Base-by-base conservation (phyloP, 2,329 filamentous ascomycete species). In the Clarireedia monteithiana region DNA sequence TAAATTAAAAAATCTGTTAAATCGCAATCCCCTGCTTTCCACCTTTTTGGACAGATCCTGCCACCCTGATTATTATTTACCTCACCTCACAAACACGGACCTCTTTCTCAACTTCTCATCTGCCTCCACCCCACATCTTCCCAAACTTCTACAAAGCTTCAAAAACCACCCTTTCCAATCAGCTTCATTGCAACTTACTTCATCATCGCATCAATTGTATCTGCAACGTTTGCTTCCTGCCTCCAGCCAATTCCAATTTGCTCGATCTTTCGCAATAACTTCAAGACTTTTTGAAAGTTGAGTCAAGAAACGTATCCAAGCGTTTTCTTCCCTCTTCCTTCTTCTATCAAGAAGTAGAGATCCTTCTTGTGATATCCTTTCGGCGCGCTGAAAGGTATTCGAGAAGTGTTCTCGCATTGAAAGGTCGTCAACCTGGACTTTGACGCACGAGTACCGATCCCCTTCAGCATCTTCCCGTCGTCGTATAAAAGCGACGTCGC, bases 391-490 rank as follows among this genome's bases (percentile, higher is more conserved):
- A 77, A 77, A 77, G 77, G 77, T 73, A 74, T 83, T 83, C 82
- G 83, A 89, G 85, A 85, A 84, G 80, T 81, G 83, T 77, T 59
- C 76, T 75, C 72, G 76, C 84, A 78, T 77, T 75, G 74, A 73
- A 77, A 84, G 88, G 85, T 87, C 87, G 89, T 80, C 89, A 96
- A 90, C 82, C 91, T 96, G 91, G 91, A 96, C 89, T 96, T 95
- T 94, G 91, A 96, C 88, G 91, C 91, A 79, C 89, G 91, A 78
- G 89, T 96, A 78, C 90, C 92, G 82, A 94, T 97, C 79, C 92
- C 92, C 80, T 95, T 96, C 86, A 96, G 91, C 89, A 88, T 96
- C 88, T 96, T 97, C 85, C 92, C 92, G 81, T 96, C 91, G 77
- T 89, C 91, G 78, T 97, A 96, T 84, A 84, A 88, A 74, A 80